Percentiles rank a stretch among this genome's conserved stretches.
phyloP scores from a whole-genome alignment of 371 early-diverging fungal genomes.

The Batrachochytrium dendrobatidis region DNA sequence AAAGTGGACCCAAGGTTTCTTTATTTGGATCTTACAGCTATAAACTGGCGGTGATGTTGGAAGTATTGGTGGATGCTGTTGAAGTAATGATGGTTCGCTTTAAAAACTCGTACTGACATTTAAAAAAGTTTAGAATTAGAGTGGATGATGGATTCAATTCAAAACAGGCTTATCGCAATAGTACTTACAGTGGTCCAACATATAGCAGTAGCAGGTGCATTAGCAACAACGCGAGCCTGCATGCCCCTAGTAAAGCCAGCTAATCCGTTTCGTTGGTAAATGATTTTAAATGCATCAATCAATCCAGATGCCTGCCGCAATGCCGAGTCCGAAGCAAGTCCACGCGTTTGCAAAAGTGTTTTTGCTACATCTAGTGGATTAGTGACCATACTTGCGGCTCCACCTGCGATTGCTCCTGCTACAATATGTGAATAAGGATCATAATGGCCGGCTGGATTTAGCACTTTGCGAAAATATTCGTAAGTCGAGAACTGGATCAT shows the following conservation, averaged over 20 bases:
- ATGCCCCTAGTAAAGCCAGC: conserved; percentile 76
- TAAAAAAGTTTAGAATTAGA: background rate
- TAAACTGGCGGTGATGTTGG: background rate
- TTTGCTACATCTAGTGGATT: conserved; percentile 91
- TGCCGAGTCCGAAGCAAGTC: conserved; percentile 56
- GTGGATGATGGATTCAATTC: background rate
- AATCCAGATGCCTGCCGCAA: conserved; percentile 67
- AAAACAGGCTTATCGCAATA: background rate
- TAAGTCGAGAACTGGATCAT: conserved; percentile 84
- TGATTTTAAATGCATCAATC: conserved; percentile 60
- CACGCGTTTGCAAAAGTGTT: conserved; percentile 87
- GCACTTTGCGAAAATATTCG: conserved; percentile 63
- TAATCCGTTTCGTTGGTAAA: conserved; percentile 65
- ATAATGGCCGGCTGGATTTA: conserved; percentile 74
- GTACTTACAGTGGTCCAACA: conserved; percentile 71
- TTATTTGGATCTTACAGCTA: too few relatives aligned
- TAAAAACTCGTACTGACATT: conserved; percentile 28
- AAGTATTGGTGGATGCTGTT: background rate
- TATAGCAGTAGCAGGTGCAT: conserved; percentile 90
- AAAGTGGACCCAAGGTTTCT: too few relatives aligned
- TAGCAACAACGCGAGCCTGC: conserved; percentile 73
- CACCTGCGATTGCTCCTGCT: conserved; percentile 87
- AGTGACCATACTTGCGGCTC: conserved; percentile 80
- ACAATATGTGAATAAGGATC: conserved; percentile 78
- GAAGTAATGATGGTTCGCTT: conserved; percentile 15